Evolutionary conservation across 257 asterid species (phyloP).

Genomic region (Lavandula angustifolia): DNA sequence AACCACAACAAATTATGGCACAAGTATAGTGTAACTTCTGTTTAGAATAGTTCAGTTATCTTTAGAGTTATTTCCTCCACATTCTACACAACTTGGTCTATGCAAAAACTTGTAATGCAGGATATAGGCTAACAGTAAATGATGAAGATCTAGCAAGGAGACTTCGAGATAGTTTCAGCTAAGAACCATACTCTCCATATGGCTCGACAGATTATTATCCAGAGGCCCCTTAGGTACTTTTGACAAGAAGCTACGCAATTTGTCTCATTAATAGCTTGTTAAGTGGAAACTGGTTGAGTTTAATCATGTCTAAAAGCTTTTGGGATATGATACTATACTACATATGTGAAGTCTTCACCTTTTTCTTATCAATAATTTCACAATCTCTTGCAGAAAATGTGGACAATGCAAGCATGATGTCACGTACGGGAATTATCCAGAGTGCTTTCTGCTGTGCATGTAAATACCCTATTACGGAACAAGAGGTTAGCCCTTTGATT

Average conservation of each 20-base stretch:
- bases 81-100: not conserved
- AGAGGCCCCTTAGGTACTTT: constrained; percentile 51
- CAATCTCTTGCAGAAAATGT: constrained; percentile 54
- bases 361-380: too few relatives aligned
- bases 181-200: constrained; percentile 48
- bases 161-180: constrained; percentile 46
- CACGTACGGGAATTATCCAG: constrained; percentile 65
- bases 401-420: constrained; percentile 72
- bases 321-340: too few relatives aligned
- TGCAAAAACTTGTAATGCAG: constrained; percentile 38
- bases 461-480: constrained; percentile 66
- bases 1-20: too few relatives aligned
- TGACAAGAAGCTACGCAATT: not conserved
- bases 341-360: too few relatives aligned
- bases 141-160: constrained; percentile 59
- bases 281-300: not conserved
- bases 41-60: too few relatives aligned
- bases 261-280: not conserved
- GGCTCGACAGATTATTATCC: constrained; percentile 56
- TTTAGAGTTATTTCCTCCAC: not conserved
- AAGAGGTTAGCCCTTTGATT: constrained; percentile 48
- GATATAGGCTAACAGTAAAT: constrained; percentile 50
- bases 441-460: constrained; percentile 78
- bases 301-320: not conserved
- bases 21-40: too few relatives aligned